phyloP scores from a whole-genome alignment of 495 filamentous ascomycete genomes.

The Margaritispora aquatica region DNA sequence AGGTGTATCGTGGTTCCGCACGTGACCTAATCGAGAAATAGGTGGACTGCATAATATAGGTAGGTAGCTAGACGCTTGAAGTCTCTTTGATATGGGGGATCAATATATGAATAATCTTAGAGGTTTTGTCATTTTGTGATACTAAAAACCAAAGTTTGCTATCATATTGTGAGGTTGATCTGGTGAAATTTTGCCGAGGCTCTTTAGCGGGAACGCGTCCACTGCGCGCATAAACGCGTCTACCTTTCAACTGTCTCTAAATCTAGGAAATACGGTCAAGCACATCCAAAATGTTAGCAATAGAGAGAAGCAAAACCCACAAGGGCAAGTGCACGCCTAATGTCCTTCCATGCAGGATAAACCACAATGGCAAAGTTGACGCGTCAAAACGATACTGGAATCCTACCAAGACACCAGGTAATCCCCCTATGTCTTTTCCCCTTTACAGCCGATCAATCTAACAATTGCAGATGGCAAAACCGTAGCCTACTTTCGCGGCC shows the following conservation, averaged over 20 bases:
- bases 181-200: background rate
- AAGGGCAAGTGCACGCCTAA: conserved; percentile 56
- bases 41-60: too few species aligned
- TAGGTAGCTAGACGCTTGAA: too few species aligned
- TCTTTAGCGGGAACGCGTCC: background rate
- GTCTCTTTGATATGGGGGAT: too few species aligned
- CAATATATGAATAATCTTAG: too few species aligned
- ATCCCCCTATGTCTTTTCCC: conserved; percentile 21
- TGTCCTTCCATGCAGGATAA: conserved; percentile 77
- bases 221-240: background rate
- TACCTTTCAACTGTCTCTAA: background rate
- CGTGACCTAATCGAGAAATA: too few species aligned
- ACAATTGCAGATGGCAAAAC: conserved; percentile 30
- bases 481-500: conserved; percentile 74
- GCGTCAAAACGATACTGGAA: conserved; percentile 67
- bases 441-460: background rate
- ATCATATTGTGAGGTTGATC: too few species aligned
- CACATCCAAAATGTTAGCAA: conserved; percentile 14
- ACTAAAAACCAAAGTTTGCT: too few species aligned
- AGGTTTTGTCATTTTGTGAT: too few species aligned
- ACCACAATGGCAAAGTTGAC: conserved; percentile 68
- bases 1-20: too few species aligned
- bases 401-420: conserved; percentile 34
- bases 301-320: conserved; percentile 19
- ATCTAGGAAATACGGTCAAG: background rate